phyloP scores from a whole-genome alignment of 225 moss, liverwort and hornwort genomes.

The Neckera pumila region DNA sequence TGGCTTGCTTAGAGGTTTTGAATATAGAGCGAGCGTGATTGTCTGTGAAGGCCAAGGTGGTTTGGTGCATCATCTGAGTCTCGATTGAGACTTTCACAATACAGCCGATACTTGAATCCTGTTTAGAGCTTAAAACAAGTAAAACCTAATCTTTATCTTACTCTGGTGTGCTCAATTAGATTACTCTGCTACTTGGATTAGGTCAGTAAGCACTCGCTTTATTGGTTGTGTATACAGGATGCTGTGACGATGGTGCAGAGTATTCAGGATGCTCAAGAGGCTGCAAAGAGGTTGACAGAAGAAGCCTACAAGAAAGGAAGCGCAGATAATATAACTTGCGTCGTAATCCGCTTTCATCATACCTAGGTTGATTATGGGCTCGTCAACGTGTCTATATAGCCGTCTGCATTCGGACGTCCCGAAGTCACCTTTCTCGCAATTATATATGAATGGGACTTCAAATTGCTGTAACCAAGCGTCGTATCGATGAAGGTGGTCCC shows the following conservation, averaged over 20 bases:
- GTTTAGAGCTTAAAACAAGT: background rate
- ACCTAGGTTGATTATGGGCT: background rate
- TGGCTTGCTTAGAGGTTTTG: background rate
- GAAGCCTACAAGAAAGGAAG: conserved; percentile 90
- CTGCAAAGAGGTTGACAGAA: conserved; percentile 70
- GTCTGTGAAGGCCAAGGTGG: background rate
- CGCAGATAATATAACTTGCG: conserved; percentile 96
- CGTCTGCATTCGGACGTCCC: conserved; percentile 5
- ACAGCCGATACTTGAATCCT: background rate
- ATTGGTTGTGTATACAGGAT: conserved; percentile 44
- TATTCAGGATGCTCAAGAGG: conserved; percentile 61
- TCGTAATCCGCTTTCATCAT: conserved; percentile 89
- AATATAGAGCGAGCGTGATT: background rate
- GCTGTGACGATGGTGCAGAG: conserved; percentile 90
- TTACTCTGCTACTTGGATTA: conserved; percentile 6
- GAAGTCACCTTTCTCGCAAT: conserved; percentile 2
- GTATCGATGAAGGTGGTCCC: conserved; percentile 7
- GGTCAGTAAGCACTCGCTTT: background rate
- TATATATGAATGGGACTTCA: conserved; percentile 7
- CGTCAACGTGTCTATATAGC: conserved; percentile 16
- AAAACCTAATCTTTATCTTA: background rate
- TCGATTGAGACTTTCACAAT: background rate
- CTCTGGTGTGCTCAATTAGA: background rate
- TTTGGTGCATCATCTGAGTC: background rate
- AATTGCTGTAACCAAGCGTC: conserved; percentile 15